Evolutionary conservation across 164 flowering plant genomes (phyloP), one percentile per base, ranked within the genome.

Genomic region (Kingdonia uniflora): DNA sequence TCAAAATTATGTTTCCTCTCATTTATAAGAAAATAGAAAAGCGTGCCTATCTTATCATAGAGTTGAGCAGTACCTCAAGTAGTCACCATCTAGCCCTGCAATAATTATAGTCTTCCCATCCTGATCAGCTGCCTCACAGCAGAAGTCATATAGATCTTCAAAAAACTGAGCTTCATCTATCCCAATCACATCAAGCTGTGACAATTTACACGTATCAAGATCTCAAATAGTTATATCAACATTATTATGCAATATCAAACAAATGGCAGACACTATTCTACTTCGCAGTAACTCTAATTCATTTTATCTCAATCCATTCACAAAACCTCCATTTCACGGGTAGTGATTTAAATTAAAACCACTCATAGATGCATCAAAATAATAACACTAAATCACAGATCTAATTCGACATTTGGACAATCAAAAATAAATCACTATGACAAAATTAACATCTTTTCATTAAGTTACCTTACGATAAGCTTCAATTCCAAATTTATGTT

Each of bases 141-240:
- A 92, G 63, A 92, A 92, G 56, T 86, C 95, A 56, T 88, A 84
- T 5, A 92, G 91, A 59, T 92, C 97, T 38, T 66, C 92, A 38
- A 92, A 88, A 59, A 92, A 92, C 48, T 92, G 99, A 56, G 92
- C 97, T 62, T 92, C 99, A 58, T 92, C 97, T 41, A 92, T 86
- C 2, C 95, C 99, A 71, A 92, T 92, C 48, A 92, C 99, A 72
- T 92, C 95, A 49, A 86, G 37, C 98, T 88, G 79, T 50, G 23
- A 61, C 29, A 35, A 70, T 14, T 14, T 26, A 51, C 58, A 19
- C 15, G 6, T 14, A 48, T 26, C 14, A 14, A 52, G 42, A 49
- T 6, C 35, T 29, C 8, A 29, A 3, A 3, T 4, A 29, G 35
- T 3, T 3, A 29, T 4, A 29, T 8, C 8, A 29, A 8, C 8